Percentiles rank a stretch among this genome's conserved stretches.
Conservation (phyloP, 2,329 filamentous ascomycete genomes). For the Aspergillus pseudonomiae region DNA sequence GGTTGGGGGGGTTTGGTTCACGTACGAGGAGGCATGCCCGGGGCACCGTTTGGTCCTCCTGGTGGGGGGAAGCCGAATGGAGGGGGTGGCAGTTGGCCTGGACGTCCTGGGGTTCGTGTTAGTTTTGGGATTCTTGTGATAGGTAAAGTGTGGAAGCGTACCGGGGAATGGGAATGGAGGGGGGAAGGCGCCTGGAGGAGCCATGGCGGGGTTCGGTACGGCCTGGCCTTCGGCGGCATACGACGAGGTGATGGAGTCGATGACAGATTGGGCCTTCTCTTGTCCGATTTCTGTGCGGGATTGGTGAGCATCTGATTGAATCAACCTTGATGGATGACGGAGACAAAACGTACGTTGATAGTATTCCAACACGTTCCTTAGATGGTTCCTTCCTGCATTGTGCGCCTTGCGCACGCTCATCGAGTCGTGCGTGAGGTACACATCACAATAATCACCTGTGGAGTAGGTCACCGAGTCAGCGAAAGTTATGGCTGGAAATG, state of each 20-base stretch:
- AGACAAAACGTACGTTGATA: slow-evolving; percentile 75
- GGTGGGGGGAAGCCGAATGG: slow-evolving; percentile 59
- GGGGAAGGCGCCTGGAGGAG: slow-evolving; percentile 53
- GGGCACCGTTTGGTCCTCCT: slow-evolving; percentile 41
- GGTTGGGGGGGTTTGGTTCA: slow-evolving; percentile 22
- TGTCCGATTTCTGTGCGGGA: slow-evolving; percentile 83
- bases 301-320: slow-evolving; percentile 5
- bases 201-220: slow-evolving; percentile 82
- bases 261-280: slow-evolving; percentile 97
- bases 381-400: slow-evolving; percentile 93
- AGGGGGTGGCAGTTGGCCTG: slow-evolving; percentile 55
- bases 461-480: slow-evolving; percentile 11
- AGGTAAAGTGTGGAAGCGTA: slow-evolving; percentile 33
- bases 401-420: slow-evolving; percentile 99
- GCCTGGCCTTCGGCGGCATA: slow-evolving; percentile 94
- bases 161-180: slow-evolving; percentile 68
- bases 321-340: background rate
- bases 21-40: slow-evolving; percentile 59
- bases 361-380: slow-evolving; percentile 97
- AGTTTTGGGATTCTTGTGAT: background rate
- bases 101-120: slow-evolving; percentile 27
- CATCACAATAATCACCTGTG: slow-evolving; percentile 93
- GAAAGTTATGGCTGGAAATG: background rate
- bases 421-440: slow-evolving; percentile 99
- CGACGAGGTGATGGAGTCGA: slow-evolving; percentile 94